Evolutionary conservation across 169 alveolate species (phyloP), one percentile per base, ranked within the genome.

Genomic region (Plasmodium adleri): DNA sequence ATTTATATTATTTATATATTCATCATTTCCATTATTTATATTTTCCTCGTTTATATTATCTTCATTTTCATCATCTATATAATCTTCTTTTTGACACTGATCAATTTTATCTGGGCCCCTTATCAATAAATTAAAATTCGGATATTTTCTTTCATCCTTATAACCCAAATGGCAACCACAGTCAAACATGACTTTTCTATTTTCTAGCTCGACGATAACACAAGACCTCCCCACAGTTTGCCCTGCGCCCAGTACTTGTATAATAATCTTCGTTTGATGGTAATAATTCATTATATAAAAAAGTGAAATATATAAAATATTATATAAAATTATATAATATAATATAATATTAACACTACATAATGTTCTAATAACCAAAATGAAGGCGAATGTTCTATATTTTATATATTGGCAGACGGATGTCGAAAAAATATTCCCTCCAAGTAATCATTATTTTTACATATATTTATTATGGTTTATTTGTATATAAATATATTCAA

Each of bases 151-250:
- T 74, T 96, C 97, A 90, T 97, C 99, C 32, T 95, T 93, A 75
- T 95, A 95, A 10, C 99, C 99, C 96, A 97, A 96, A 92, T 98
- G 99, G 49, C 98, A 95, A 47, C 99, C 99, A 89, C 99, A 98
- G 93, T 99, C 99, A 80, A 99, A 95, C 98, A 98, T 96, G 10
- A 99, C 94, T 45, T 96, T 94, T 88, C 97, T 96, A 45, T 98
- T 97, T 59, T 96, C 98, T 64, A 98, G 93, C 17, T 97, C 98
- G 26, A 98, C 98, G 22, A 98, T 94, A 24, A 98, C 96, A 88
- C 99, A 98, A 64, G 99, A 97, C 49, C 99, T 94, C 10, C 99
- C 99, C n/a, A 99, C 99, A 59, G 98, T 99, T 93, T 98, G 98
- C 3, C 99, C 99, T 5, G 99, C 99, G n/a, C 99, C 99, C 67